phyloP scores from a whole-genome alignment of 2,329 filamentous ascomycete genomes.

The Diplodia mutila region DNA sequence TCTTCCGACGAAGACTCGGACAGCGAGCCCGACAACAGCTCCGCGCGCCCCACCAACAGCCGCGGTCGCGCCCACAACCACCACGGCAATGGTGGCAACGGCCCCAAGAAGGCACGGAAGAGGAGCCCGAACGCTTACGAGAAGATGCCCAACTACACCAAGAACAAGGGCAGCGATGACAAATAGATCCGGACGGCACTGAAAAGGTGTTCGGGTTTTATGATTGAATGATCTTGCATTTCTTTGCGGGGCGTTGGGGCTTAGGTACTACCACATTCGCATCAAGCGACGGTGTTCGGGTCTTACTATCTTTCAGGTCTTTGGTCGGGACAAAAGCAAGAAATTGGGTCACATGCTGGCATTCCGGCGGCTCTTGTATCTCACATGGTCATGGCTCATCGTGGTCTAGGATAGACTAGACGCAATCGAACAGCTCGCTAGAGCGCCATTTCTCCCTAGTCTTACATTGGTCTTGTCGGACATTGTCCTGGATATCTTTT shows the following conservation, averaged over 20 bases:
- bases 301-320: slow-evolving; percentile 1
- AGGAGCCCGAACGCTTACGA: slow-evolving; percentile 84
- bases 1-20: slow-evolving; percentile 61
- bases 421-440: slow-evolving; percentile 5
- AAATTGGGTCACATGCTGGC: not conserved
- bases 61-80: slow-evolving; percentile 32
- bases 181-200: not conserved
- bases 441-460: not conserved
- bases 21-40: slow-evolving; percentile 58
- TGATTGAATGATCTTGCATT: slow-evolving; percentile 23
- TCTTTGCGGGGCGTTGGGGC: slow-evolving; percentile 14
- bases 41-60: slow-evolving; percentile 45
- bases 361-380: not conserved
- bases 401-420: slow-evolving; percentile 9
- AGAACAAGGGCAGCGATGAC: slow-evolving; percentile 13
- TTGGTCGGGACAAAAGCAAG: not conserved
- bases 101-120: slow-evolving; percentile 48
- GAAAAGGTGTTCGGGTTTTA: not conserved
- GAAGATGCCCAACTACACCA: slow-evolving; percentile 62
- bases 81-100: slow-evolving; percentile 43
- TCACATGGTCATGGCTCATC: slow-evolving; percentile 3
- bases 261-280: slow-evolving; percentile 6
- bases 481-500: not conserved
- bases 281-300: slow-evolving; percentile 26
- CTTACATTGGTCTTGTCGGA: not conserved